Conservation (phyloP, 441 rosid genomes). For the Arabidopsis lyrata region DNA sequence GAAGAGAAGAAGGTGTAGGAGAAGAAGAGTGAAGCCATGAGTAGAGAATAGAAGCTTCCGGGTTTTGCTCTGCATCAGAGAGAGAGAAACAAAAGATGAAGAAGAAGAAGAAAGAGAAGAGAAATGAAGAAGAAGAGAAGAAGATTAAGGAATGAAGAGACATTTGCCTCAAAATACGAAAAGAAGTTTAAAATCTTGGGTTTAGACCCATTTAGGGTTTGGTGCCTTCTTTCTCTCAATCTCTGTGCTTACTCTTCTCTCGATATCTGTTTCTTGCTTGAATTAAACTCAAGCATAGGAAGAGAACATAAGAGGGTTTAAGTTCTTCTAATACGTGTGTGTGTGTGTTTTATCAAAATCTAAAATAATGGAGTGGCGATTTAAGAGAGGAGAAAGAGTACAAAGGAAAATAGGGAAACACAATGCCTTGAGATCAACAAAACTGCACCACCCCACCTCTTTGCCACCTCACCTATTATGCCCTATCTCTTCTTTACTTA, state of each 20-base stretch:
- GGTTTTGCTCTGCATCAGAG: constrained; percentile 53
- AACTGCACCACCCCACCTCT: constrained; percentile 64
- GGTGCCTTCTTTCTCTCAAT: constrained; percentile 54
- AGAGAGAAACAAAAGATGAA: constrained; percentile 43
- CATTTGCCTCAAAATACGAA: constrained; percentile 87
- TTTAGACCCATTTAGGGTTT: constrained; percentile 64
- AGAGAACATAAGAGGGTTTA: constrained; percentile 30
- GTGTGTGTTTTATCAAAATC: neutral
- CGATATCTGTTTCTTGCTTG: constrained; percentile 59
- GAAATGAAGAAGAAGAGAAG: constrained; percentile 29
- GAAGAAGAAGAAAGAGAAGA: constrained; percentile 38
- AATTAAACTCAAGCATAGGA: constrained; percentile 62
- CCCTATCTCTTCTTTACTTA: constrained; percentile 36
- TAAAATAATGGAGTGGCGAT: neutral
- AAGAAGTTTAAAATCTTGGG: constrained; percentile 66
- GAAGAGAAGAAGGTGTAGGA: constrained; percentile 49
- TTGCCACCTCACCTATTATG: constrained; percentile 53
- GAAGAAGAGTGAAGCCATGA: constrained; percentile 84
- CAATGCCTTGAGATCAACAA: constrained; percentile 75
- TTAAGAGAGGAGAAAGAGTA: constrained; percentile 41
- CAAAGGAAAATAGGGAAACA: constrained; percentile 44
- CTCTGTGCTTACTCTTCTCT: constrained; percentile 50
- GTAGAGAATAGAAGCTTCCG: constrained; percentile 69
- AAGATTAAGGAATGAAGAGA: constrained; percentile 48
- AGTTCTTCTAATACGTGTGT: constrained; percentile 25